Conservation (phyloP, 768 basidiomycete genomes). For the Crassisporium funariophilum region DNA sequence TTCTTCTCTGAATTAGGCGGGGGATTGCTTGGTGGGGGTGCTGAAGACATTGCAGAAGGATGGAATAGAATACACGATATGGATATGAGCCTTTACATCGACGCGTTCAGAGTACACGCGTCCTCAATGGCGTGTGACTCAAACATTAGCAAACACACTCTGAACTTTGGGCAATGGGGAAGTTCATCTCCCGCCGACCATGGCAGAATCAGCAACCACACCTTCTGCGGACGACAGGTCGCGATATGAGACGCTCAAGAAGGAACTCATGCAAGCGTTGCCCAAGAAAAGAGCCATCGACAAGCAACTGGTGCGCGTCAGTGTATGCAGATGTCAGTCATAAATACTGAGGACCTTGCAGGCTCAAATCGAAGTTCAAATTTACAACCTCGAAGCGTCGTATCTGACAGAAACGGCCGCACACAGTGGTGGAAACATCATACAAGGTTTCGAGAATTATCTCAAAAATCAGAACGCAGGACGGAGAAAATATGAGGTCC, state of each 20-base stretch:
- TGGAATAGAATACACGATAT: constrained; percentile 11
- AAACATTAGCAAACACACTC: constrained; percentile 28
- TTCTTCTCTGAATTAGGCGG: constrained; percentile 56
- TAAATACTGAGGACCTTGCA: constrained; percentile 27
- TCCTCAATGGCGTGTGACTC: constrained; percentile 29
- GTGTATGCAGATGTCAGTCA: neutral
- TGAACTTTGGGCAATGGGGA: constrained; percentile 9
- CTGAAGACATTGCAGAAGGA: constrained; percentile 53
- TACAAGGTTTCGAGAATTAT: constrained; percentile 86
- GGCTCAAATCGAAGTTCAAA: constrained; percentile 78
- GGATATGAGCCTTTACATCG: constrained; percentile 10
- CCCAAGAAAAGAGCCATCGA: constrained; percentile 75
- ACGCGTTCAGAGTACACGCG: constrained; percentile 42
- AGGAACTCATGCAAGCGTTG: constrained; percentile 73
- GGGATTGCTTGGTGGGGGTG: constrained; percentile 54
- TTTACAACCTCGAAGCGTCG: constrained; percentile 73
- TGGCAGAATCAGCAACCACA: constrained; percentile 40
- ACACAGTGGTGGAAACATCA: constrained; percentile 83
- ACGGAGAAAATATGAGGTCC: constrained; percentile 73
- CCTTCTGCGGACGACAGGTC: constrained; percentile 68
- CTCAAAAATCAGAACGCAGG: constrained; percentile 74
- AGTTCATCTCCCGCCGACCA: constrained; percentile 18
- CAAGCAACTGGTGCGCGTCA: constrained; percentile 66
- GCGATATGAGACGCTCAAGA: constrained; percentile 71
- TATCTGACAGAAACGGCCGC: constrained; percentile 79